These are phyloP conservation scores for Medicago lupulina DNA, from an alignment of 306 rosid genomes.

Conservation along the genomic window DNA sequence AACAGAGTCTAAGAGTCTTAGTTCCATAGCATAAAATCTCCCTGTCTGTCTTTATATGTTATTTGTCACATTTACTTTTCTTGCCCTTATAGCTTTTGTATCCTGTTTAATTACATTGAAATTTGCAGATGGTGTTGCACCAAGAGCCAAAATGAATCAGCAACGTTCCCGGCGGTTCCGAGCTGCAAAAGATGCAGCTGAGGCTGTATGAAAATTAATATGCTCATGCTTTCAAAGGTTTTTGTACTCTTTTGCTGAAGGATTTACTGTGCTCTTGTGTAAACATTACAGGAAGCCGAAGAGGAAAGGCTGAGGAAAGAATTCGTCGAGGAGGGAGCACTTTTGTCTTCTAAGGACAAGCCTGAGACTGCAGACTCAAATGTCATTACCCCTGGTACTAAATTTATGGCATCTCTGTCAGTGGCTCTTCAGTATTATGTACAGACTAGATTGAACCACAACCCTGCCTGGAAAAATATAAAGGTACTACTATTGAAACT, in stretches of 20 bases:
- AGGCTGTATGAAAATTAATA: conserved; percentile 69
- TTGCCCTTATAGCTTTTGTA: conserved; percentile 40
- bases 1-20: conserved; percentile 4
- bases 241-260: conserved; percentile 18
- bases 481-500: conserved; percentile 66
- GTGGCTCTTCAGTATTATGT: conserved; percentile 90
- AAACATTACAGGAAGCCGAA: conserved; percentile 80
- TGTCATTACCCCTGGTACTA: conserved; percentile 97
- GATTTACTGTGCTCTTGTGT: conserved; percentile 28
- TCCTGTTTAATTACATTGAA: conserved; percentile 17
- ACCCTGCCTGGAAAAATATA: conserved; percentile 76
- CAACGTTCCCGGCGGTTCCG: conserved; percentile 95
- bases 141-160: conserved; percentile 99
- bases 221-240: conserved; percentile 33
- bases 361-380: conserved; percentile 85
- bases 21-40: background rate
- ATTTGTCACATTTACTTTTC: background rate
- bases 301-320: conserved; percentile 79
- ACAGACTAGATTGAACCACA: conserved; percentile 77
- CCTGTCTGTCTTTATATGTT: conserved; percentile 13
- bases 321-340: conserved; percentile 62
- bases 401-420: conserved; percentile 86
- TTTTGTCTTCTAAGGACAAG: conserved; percentile 63
- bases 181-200: conserved; percentile 97
- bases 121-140: conserved; percentile 89